Conservation (phyloP, 139 green algal species). For the Tetratostichococcus sp. region DNA sequence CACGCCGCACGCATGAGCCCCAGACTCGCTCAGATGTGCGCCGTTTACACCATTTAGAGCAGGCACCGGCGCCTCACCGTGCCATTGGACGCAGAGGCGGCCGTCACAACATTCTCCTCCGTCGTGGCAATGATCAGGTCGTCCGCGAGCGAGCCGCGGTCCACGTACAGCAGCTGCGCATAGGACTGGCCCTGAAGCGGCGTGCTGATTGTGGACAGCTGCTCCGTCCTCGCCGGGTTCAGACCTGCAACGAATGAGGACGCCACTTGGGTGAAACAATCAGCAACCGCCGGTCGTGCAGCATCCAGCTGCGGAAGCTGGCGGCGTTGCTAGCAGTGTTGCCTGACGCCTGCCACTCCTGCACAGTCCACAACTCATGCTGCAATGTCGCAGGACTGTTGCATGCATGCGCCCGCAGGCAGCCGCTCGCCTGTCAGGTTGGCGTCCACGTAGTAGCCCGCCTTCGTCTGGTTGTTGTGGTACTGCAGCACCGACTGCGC, state of each 20-base stretch:
- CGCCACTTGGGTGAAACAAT: no score
- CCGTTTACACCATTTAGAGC: no score
- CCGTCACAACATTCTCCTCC: neutral
- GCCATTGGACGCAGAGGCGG: neutral
- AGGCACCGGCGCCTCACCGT: neutral
- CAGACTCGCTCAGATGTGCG: no score
- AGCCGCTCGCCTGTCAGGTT: neutral
- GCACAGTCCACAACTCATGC: neutral
- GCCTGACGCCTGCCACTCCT: neutral
- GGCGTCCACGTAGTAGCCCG: neutral
- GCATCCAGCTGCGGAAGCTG: no score
- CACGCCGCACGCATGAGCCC: no score
- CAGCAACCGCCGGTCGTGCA: no score
- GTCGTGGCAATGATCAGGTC: neutral
- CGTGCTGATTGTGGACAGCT: neutral
- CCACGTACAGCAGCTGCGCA: neutral
- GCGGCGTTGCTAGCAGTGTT: neutral
- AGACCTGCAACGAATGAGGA: no score
- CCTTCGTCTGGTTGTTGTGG: neutral
- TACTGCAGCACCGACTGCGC: neutral
- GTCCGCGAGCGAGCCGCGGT: neutral
- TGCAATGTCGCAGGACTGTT: neutral
- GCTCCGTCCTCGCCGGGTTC: neutral
- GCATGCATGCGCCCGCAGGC: neutral
- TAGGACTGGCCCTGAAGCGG: neutral